Conservation (phyloP, 768 basidiomycete genomes). For the Naganishia vaughanmartiniae region DNA sequence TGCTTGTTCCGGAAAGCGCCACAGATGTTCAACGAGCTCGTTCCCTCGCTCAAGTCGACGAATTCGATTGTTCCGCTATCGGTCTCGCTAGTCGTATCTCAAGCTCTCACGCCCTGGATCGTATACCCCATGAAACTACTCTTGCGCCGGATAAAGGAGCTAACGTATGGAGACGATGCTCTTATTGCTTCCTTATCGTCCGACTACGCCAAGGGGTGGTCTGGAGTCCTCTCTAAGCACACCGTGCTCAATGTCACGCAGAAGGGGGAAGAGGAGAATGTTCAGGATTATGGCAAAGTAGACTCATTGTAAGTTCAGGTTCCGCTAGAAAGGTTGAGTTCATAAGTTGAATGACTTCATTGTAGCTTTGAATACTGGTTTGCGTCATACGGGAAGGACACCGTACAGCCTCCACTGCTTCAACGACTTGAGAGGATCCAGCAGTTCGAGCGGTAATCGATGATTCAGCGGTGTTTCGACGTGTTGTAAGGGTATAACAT, state of each 20-base stretch:
- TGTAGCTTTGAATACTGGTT: slow-evolving; percentile 5
- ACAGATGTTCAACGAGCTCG: background rate
- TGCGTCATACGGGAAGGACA: background rate
- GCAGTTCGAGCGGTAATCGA: background rate
- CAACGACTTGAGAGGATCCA: background rate
- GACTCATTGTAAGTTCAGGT: background rate
- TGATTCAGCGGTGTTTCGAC: background rate
- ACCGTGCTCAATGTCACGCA: background rate
- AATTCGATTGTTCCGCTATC: background rate
- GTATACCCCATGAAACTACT: background rate
- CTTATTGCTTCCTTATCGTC: background rate
- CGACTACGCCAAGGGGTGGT: background rate
- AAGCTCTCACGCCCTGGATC: background rate
- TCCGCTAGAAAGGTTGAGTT: background rate
- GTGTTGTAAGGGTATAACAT: too few species aligned
- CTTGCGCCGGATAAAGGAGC: background rate
- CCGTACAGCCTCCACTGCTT: background rate
- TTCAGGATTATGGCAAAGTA: background rate
- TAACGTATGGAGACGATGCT: background rate
- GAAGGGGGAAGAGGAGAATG: background rate
- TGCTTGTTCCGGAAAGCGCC: background rate
- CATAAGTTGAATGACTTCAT: background rate
- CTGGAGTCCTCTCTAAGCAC: background rate
- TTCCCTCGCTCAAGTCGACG: background rate
- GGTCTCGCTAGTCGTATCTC: background rate